phyloP scores from a whole-genome alignment of 2,329 filamentous ascomycete species.

The Ceratocystiopsis brevicomis region DNA sequence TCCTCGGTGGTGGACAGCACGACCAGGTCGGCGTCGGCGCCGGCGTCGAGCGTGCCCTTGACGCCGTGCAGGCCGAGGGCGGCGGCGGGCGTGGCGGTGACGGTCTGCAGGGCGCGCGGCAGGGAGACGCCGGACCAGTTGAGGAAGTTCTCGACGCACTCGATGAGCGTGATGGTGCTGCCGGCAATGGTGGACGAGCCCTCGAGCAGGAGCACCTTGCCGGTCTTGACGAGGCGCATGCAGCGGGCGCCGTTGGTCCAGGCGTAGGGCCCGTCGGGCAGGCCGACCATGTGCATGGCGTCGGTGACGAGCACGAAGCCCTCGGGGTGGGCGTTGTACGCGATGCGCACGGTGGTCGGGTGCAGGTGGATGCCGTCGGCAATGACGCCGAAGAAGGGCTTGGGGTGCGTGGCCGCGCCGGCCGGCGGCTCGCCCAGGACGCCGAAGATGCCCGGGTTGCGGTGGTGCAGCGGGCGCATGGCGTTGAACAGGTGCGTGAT shows the following conservation, averaged over 20 bases:
- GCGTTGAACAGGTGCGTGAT: conserved; percentile 90
- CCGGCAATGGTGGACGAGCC: conserved; percentile 65
- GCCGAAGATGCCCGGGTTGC: conserved; percentile 80
- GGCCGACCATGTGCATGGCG: conserved; percentile 71
- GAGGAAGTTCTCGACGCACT: conserved; percentile 68
- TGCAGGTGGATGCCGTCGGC: conserved; percentile 82
- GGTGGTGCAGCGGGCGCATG: conserved; percentile 78
- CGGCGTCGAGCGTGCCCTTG: conserved; percentile 48
- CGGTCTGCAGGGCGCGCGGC: conserved; percentile 49
- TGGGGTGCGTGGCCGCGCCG: conserved; percentile 38
- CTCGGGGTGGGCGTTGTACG: conserved; percentile 66
- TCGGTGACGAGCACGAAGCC: conserved; percentile 84
- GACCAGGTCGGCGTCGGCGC: conserved; percentile 49
- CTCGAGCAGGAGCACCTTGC: conserved; percentile 54
- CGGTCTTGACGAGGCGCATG: conserved; percentile 48
- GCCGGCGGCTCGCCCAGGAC: conserved; percentile 43
- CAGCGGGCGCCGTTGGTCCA: conserved; percentile 58
- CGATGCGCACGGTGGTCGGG: conserved; percentile 73
- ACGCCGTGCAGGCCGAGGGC: conserved; percentile 50
- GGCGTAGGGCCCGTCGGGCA: conserved; percentile 67
- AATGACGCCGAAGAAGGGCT: conserved; percentile 78
- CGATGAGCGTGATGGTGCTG: conserved; percentile 53
- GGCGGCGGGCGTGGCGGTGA: conserved; percentile 57
- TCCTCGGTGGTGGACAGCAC: conserved; percentile 35
- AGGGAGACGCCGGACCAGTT: conserved; percentile 52